Base-by-base conservation (phyloP, 2,329 filamentous ascomycete species). In the Chaetothyriales sp. region DNA sequence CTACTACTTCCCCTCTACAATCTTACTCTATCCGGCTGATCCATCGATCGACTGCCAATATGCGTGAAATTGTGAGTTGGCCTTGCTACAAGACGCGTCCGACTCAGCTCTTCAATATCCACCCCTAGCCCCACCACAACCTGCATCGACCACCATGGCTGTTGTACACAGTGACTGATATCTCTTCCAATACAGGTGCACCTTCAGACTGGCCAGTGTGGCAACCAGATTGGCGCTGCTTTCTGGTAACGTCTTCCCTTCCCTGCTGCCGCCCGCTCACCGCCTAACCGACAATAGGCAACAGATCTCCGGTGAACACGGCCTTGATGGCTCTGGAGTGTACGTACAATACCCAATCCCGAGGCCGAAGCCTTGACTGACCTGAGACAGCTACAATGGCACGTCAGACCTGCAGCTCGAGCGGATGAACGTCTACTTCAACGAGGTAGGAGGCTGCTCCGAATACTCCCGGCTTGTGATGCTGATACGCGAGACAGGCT, bases 201-300 rank as follows among this genome's bases (percentile, higher is more conserved):
- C 76, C 88, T 98, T 66, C 92, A 98, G 79, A 98, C 92, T 80
- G 92, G 92, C 74, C 92, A 98, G 83, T 96, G 92, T 79, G 90
- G 92, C 81, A 98, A 98, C 85, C 92, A 98, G 86, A 95, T 96
- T 65, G 92, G 92, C 90, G 92, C 92, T 79, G 92, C 92, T 75
- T 98, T 98, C 81, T 98, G 92, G 84, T 86, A 74, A 63, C 80
- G 76, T 60, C 32, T 48, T 32, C 36, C 43, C 39, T 46, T 2
- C 51, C 26, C 55, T 50, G 51, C 56, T 54, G 57, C 44, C 20
- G 49, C 43, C 22, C 44, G 44, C 47, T 47, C 48, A 50, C 50
- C 57, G 63, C 70, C 78, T 63, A 77, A 66, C 57, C 53, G 48
- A 39, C 51, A 55, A 57, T 56, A 82, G 79, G 84, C 84, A 88